Conservation (phyloP, 805 yeast species). For the Zygoascus flipseniorum region DNA sequence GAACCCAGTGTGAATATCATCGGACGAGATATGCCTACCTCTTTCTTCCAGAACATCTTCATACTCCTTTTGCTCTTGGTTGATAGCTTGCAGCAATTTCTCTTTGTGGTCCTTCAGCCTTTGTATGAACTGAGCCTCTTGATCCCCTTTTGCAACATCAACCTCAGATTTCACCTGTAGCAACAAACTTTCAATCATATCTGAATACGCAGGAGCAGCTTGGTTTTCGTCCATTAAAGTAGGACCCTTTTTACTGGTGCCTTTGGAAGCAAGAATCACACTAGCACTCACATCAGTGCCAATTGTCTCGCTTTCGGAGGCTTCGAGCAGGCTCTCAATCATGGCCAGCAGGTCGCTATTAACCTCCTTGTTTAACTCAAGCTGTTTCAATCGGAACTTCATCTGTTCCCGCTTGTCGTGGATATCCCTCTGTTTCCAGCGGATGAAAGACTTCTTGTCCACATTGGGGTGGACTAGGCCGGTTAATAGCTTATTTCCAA, state of each 20-base stretch:
- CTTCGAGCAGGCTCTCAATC: constrained; percentile 52
- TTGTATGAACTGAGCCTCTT: constrained; percentile 28
- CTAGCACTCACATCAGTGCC: constrained; percentile 19
- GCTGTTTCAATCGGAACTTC: constrained; percentile 65
- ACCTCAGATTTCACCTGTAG: constrained; percentile 50
- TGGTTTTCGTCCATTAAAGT: constrained; percentile 7
- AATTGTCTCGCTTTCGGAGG: constrained; percentile 26
- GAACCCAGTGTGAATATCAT: constrained; percentile 87
- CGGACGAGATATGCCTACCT: constrained; percentile 69
- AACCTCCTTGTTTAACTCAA: constrained; percentile 73
- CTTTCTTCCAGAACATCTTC: constrained; percentile 63
- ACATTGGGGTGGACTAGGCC: constrained; percentile 85
- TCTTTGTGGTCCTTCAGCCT: constrained; percentile 49
- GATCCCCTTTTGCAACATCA: constrained; percentile 32
- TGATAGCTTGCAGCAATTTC: constrained; percentile 60
- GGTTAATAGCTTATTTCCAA: not conserved
- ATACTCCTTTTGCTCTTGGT: constrained; percentile 57
- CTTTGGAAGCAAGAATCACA: constrained; percentile 19
- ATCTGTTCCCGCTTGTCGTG: constrained; percentile 85
- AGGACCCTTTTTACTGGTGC: constrained; percentile 21
- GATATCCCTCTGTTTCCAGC: constrained; percentile 95
- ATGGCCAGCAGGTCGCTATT: constrained; percentile 65
- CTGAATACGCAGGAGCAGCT: constrained; percentile 55
- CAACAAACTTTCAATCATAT: constrained; percentile 86
- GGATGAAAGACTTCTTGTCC: constrained; percentile 83